phyloP scores from a whole-genome alignment of 2,329 filamentous ascomycete species.

The Xylariaceae sp. region DNA sequence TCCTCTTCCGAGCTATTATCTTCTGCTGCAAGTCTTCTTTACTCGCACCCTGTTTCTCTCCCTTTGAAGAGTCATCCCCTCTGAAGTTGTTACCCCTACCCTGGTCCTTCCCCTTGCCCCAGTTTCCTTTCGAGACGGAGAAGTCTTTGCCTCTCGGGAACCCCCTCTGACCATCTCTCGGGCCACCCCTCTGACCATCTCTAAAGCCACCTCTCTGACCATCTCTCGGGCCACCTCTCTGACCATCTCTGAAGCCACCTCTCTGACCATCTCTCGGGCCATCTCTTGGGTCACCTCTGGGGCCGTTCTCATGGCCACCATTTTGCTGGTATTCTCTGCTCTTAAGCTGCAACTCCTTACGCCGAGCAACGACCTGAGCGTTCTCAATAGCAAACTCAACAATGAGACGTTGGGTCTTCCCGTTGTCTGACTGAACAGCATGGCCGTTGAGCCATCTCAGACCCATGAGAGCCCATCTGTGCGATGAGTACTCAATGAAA shows the following conservation, averaged over 20 bases:
- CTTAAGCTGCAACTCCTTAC: constrained; percentile 51
- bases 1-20: constrained; percentile 80
- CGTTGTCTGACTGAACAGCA: constrained; percentile 52
- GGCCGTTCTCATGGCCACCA: constrained; percentile 11
- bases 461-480: constrained; percentile 92
- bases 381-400: constrained; percentile 99
- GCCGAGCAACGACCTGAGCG: constrained; percentile 82
- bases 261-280: no score
- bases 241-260: not conserved
- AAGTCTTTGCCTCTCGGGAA: constrained; percentile 30
- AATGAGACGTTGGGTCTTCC: constrained; percentile 83
- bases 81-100: not conserved
- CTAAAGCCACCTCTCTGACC: no score
- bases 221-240: no score
- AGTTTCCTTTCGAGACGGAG: constrained; percentile 32
- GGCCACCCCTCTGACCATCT: no score
- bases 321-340: constrained; percentile 12
- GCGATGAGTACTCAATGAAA: constrained; percentile 93
- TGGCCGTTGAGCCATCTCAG: constrained; percentile 88
- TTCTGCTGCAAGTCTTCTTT: constrained; percentile 54
- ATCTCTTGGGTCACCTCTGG: not conserved
- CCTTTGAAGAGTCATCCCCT: constrained; percentile 18
- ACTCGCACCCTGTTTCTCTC: constrained; percentile 25
- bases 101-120: constrained; percentile 12
- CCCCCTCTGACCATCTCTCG: not conserved